Evolutionary conservation across 2,329 filamentous ascomycete species (phyloP), one percentile per base, ranked within the genome.

Genomic region (Seiridium unicorne): DNA sequence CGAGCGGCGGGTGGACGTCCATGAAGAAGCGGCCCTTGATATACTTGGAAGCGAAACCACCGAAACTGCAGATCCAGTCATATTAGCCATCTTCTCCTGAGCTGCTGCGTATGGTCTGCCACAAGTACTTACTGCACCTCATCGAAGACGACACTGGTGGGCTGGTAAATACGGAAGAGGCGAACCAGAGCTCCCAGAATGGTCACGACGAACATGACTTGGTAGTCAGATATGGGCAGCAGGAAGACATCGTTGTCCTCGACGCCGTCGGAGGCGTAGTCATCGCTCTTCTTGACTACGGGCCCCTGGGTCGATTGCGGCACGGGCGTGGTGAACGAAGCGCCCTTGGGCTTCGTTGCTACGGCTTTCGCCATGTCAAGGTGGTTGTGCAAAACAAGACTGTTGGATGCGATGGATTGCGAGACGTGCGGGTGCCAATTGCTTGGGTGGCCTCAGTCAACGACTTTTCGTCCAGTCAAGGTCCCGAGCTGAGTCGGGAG

Each of bases 1-100:
- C 95, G 62, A 99, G 84, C 51, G 95, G 95, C 38, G 95, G 95
- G 74, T 99, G 95, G n/a, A 99, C 95, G 74, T 99, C 95, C 95
- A 99, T 99, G 77, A 99, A 99, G 85, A 99, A 99, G 74, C 85
- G 90, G 72, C 95, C 95, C 83, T 99, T 98, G 84, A 99, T 98
- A 77, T 99, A 99, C 78, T 99, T 99, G 69, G 91, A 92, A 65
- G 95, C 95, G 74, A 99, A 99, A 54, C 95, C 95, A 75, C 95
- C 95, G 76, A 99, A 99, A 79, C 93, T 97, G 71, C 65, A 64
- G 34, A 54, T 60, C 36, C 54, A 32, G 63, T 40, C 46, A 44
- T 42, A 18, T 67, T 56, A 66, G 68, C 47, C 53, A 47, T 53
- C 32, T 38, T 42, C 48, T 34, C 38, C 26, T 31, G 8, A 18